Evolutionary conservation across 257 asterid genomes (phyloP).

Genomic region (Forsythia suspensa): DNA sequence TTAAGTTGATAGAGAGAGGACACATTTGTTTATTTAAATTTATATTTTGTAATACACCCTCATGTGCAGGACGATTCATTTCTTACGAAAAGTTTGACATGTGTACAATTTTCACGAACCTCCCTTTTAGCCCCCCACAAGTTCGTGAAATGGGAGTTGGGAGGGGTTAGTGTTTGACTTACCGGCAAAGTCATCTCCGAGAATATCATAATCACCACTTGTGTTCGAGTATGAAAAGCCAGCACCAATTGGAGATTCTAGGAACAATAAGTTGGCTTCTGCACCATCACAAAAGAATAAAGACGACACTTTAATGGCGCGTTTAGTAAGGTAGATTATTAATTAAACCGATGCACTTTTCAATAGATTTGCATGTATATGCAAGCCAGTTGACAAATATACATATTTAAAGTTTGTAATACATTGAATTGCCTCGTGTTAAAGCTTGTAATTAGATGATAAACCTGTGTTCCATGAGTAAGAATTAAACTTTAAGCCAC

Average conservation of each 20-base stretch:
- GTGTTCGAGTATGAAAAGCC: conserved; percentile 87
- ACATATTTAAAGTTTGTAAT: background rate
- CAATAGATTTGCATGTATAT: background rate
- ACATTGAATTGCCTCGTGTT: background rate
- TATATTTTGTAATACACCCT: too few relatives aligned
- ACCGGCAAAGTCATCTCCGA: conserved; percentile 91
- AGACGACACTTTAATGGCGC: conserved; percentile 6
- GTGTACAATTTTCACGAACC: background rate
- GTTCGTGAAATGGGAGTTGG: background rate
- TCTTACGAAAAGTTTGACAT: background rate
- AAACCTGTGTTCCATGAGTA: conserved; percentile 88
- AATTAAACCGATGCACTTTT: background rate
- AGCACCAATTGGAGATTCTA: conserved; percentile 92
- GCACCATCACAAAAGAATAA: conserved; percentile 38
- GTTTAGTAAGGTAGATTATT: background rate
- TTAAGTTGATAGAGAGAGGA: background rate
- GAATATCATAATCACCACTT: conserved; percentile 60
- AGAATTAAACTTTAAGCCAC: conserved; percentile 57
- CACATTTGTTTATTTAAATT: background rate
- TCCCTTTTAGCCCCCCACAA: background rate
- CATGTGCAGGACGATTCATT: background rate
- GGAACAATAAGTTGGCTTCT: conserved; percentile 88
- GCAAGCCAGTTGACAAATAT: background rate
- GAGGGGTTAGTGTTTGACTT: background rate
- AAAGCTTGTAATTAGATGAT: background rate